Percentiles rank a stretch among this genome's conserved stretches.
These are phyloP conservation scores for Chaetomium tenue DNA, from an alignment of 495 filamentous ascomycete species.

Conservation along the genomic window DNA sequence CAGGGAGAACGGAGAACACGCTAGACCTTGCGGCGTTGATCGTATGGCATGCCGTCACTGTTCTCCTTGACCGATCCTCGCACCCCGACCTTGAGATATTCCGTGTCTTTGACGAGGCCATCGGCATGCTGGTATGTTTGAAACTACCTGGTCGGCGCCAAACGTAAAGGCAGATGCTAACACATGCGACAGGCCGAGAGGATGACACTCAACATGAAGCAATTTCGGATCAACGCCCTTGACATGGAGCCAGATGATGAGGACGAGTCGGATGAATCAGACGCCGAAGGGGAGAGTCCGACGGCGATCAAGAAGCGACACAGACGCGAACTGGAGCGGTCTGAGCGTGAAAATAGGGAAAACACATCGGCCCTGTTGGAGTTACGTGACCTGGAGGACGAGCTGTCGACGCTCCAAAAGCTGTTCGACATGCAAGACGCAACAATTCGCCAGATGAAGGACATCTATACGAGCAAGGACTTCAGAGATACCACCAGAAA, in stretches of 20 bases:
- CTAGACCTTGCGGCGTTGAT: slow-evolving; percentile 62
- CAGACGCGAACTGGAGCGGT: slow-evolving; percentile 49
- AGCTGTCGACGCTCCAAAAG: slow-evolving; percentile 57
- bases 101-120: slow-evolving; percentile 65
- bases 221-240: slow-evolving; percentile 55
- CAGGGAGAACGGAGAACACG: slow-evolving; percentile 60
- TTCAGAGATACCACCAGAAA: slow-evolving; percentile 36
- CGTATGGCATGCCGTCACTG: slow-evolving; percentile 60
- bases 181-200: slow-evolving; percentile 52
- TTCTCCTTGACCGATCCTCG: slow-evolving; percentile 57
- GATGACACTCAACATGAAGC: slow-evolving; percentile 62
- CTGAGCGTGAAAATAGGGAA: slow-evolving; percentile 56
- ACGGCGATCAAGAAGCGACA: slow-evolving; percentile 49
- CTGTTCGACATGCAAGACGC: slow-evolving; percentile 58
- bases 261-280: slow-evolving; percentile 47
- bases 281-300: slow-evolving; percentile 45
- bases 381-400: slow-evolving; percentile 65
- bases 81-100: slow-evolving; percentile 63
- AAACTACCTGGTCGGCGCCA: too few species aligned
- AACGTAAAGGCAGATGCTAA: slow-evolving; percentile 1
- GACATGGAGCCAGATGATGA: slow-evolving; percentile 42
- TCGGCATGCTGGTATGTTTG: slow-evolving; percentile 57
- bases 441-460: slow-evolving; percentile 51
- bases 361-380: slow-evolving; percentile 65
- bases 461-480: slow-evolving; percentile 37